phyloP scores from a whole-genome alignment of 2,329 filamentous ascomycete species.

The Fusarium duplospermum region DNA sequence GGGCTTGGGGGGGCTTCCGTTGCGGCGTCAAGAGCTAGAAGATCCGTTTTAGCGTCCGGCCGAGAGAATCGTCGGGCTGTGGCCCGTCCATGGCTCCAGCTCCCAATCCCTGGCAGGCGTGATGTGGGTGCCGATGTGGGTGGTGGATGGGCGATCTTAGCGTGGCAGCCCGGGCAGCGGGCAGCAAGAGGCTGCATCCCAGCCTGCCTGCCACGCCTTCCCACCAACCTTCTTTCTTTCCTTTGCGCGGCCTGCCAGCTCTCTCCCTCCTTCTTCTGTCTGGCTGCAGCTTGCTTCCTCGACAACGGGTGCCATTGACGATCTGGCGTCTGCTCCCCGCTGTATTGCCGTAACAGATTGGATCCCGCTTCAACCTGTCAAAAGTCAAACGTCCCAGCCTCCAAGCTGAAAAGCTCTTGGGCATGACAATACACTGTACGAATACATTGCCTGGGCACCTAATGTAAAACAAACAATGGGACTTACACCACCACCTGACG shows the following conservation, averaged over 20 bases:
- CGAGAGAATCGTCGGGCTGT: neutral
- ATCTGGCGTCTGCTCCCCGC: neutral
- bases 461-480: neutral
- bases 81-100: conserved; percentile 2
- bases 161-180: conserved; percentile 29
- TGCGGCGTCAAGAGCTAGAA: conserved; percentile 5
- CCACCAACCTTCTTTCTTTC: conserved; percentile 22
- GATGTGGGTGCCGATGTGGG: conserved; percentile 20
- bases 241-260: neutral
- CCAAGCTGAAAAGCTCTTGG: neutral
- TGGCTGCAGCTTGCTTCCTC: conserved; percentile 20
- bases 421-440: neutral
- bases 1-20: conserved; percentile 3
- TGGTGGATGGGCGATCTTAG: conserved; percentile 38
- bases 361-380: neutral
- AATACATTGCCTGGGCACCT: neutral
- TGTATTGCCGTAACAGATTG: neutral
- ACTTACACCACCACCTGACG: conserved; percentile 34
- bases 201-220: conserved; percentile 9
- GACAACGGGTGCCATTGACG: conserved; percentile 9
- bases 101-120: conserved; percentile 19
- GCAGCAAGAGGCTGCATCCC: conserved; percentile 4
- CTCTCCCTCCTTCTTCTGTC: neutral
- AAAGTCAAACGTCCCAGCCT: neutral
- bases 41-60: conserved; percentile 25